phyloP scores from a whole-genome alignment of 2,329 filamentous ascomycete species.

The Diaporthe velutina region DNA sequence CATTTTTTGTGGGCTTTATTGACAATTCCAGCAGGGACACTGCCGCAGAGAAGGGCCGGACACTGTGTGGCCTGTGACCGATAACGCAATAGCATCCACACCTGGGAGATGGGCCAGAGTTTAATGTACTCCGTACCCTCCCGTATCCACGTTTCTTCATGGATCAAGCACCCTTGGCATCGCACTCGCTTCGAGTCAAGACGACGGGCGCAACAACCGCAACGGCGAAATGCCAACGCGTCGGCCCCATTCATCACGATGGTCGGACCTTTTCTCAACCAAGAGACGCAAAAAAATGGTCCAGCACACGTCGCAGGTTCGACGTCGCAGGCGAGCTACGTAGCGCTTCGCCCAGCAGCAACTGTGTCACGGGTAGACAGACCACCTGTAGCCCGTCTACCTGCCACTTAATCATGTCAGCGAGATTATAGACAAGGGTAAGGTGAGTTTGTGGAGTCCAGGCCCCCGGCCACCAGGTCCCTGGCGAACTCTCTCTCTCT shows the following conservation, averaged over 20 bases:
- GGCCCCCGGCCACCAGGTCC: not conserved
- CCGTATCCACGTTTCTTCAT: constrained; percentile 29
- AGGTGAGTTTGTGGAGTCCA: not conserved
- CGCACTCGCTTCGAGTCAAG: constrained; percentile 28
- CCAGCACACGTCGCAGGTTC: not conserved
- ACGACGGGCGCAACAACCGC: not conserved
- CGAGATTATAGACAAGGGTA: constrained; percentile 23
- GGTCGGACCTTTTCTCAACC: not conserved
- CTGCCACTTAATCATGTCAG: constrained; percentile 27
- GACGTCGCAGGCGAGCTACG: constrained; percentile 18
- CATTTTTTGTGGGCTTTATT: constrained; percentile 3
- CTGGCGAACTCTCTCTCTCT: not conserved
- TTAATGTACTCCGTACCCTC: constrained; percentile 15
- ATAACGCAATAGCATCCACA: constrained; percentile 29
- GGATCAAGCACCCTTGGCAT: constrained; percentile 31
- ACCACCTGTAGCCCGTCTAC: constrained; percentile 11
- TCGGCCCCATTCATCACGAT: not conserved
- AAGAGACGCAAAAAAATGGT: not conserved
- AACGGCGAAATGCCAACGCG: constrained; percentile 18
- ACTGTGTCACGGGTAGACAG: constrained; percentile 16
- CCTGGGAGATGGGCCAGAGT: constrained; percentile 17
- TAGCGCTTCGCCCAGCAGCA: not conserved
- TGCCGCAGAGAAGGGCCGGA: not conserved
- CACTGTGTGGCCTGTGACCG: constrained; percentile 29
- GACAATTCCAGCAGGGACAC: not conserved